phyloP scores from a whole-genome alignment of 2,329 filamentous ascomycete genomes.

The Aspergillus ustus region DNA sequence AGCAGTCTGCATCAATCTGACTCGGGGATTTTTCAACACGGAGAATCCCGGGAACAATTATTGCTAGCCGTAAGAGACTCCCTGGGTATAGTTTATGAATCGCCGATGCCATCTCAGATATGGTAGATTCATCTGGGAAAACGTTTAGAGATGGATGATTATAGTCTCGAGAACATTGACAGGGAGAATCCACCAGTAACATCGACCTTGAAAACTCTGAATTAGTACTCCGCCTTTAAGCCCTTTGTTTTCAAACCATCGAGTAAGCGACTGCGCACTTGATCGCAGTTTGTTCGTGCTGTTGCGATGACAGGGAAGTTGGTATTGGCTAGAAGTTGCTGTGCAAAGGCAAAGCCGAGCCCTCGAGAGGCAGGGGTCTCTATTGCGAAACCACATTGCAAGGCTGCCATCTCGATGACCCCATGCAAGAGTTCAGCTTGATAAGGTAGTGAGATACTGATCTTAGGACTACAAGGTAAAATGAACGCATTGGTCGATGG shows the following conservation, averaged over 20 bases:
- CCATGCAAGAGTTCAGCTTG: not conserved
- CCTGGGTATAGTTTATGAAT: conserved; percentile 60
- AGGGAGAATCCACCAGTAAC: conserved; percentile 55
- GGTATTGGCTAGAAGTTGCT: conserved; percentile 62
- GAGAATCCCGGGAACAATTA: conserved; percentile 73
- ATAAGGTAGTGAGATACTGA: too few species aligned
- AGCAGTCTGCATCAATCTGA: conserved; percentile 65
- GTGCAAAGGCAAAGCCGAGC: conserved; percentile 65
- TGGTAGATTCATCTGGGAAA: conserved; percentile 62
- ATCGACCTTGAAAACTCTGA: conserved; percentile 60
- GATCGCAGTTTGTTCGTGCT: conserved; percentile 58
- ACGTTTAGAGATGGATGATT: not conserved
- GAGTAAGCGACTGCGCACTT: conserved; percentile 56
- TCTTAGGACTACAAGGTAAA: too few species aligned
- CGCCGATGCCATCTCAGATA: conserved; percentile 60
- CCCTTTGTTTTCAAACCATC: conserved; percentile 49
- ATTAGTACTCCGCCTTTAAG: conserved; percentile 46
- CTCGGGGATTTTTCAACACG: conserved; percentile 72
- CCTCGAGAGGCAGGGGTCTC: conserved; percentile 65
- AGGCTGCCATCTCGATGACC: conserved; percentile 4
- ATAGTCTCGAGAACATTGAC: not conserved
- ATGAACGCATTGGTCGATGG: too few species aligned
- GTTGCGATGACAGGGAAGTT: conserved; percentile 64
- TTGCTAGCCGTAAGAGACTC: conserved; percentile 68
- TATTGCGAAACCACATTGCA: conserved; percentile 35